phyloP scores from a whole-genome alignment of 1,284 basidiomycete genomes.

The Puccinia novopanici region DNA sequence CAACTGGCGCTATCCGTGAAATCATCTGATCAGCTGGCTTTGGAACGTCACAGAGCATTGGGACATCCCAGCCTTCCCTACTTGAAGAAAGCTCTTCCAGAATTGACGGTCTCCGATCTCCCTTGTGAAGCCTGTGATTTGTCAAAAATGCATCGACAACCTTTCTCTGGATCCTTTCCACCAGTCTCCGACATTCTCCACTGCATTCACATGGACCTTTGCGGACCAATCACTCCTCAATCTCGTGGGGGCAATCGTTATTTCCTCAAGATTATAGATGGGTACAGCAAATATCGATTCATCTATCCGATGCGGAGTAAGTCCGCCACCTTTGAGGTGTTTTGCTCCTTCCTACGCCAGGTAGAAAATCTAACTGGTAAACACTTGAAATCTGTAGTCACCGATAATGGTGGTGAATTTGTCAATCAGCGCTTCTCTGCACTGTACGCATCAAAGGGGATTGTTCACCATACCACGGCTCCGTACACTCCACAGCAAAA shows the following conservation, averaged over 20 bases:
- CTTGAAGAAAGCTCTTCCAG: background rate
- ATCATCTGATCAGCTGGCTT: accelerated
- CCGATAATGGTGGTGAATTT: conserved; percentile 21
- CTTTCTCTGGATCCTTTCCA: conserved; percentile 1
- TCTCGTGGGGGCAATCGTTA: background rate
- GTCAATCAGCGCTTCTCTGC: background rate
- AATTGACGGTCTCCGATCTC: no score
- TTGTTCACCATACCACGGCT: background rate
- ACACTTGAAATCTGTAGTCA: background rate
- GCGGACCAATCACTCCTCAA: background rate
- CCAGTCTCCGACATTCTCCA: background rate
- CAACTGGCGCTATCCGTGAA: no score
- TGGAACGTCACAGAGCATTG: background rate
- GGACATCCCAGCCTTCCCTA: conserved; percentile 25
- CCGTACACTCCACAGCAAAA: conserved; percentile 21
- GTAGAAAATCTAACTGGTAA: background rate
- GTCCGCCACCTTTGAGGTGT: background rate
- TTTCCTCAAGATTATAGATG: conserved; percentile 22
- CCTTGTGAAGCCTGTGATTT: background rate
- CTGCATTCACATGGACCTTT: conserved; percentile 30
- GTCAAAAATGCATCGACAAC: conserved; percentile 6
- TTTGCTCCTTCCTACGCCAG: background rate
- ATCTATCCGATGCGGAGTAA: background rate
- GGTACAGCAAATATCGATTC: conserved; percentile 6
- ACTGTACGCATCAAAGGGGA: background rate